Evolutionary conservation across 2,329 filamentous ascomycete genomes (phyloP).

Genomic region (Ophiostoma quercus): DNA sequence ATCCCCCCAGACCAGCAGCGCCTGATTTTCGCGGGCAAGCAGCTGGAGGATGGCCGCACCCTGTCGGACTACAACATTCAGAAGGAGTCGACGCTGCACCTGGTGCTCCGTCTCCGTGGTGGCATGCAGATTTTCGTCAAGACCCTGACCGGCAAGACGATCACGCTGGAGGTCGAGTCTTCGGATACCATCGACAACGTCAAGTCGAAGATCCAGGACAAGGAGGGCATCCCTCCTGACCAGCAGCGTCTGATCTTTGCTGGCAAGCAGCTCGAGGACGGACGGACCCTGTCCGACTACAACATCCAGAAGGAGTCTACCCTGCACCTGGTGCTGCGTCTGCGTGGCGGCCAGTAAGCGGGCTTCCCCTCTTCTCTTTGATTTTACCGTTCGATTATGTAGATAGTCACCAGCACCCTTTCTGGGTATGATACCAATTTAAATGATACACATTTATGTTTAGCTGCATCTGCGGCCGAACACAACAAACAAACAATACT

Average conservation of each 20-base stretch:
- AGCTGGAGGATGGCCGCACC: conserved; percentile 86
- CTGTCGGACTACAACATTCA: conserved; percentile 96
- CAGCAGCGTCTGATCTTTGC: conserved; percentile 67
- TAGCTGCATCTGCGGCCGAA: neutral
- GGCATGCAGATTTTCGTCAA: conserved; percentile 74
- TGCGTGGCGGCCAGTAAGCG: conserved; percentile 58
- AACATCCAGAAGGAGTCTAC: conserved; percentile 83
- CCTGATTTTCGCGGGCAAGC: conserved; percentile 89
- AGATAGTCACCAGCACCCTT: conserved; percentile 11
- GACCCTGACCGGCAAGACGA: conserved; percentile 65
- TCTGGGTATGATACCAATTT: conserved; percentile 15
- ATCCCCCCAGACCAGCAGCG: conserved; percentile 94
- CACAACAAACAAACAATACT: neutral
- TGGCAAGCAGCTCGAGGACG: conserved; percentile 68
- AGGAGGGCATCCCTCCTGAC: conserved; percentile 66
- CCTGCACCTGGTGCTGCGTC: conserved; percentile 71
- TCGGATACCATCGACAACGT: conserved; percentile 68
- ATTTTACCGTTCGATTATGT: conserved; percentile 14
- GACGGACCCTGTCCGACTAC: conserved; percentile 77
- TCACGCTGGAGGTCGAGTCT: conserved; percentile 62
- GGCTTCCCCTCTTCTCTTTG: neutral
- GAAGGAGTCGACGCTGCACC: conserved; percentile 76
- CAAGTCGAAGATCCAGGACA: conserved; percentile 66
- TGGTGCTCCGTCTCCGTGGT: conserved; percentile 76
- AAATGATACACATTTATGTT: neutral